Base-by-base conservation (phyloP, 768 basidiomycete genomes). In the Boletus tylopilopsis region DNA sequence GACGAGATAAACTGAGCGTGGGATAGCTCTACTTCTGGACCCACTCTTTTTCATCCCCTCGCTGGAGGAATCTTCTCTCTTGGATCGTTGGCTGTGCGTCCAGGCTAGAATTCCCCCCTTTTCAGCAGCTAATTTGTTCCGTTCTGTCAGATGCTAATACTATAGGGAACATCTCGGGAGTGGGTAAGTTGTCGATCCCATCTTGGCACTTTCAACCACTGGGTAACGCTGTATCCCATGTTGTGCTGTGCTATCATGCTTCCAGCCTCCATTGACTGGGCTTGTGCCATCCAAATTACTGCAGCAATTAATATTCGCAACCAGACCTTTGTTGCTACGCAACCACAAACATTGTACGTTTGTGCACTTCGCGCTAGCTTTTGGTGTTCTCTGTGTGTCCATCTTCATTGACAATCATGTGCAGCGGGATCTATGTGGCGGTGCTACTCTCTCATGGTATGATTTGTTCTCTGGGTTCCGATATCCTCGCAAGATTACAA, bases 71-170 rank as follows among this genome's bases (percentile, higher is more conserved):
- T 49, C 64, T 87, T 7, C 74, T 85, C 13, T 76, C 79, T 7
- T 86, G 84, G 84, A 73, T 85, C 27, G 84, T 86, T 2, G 85
- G 84, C 29, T 85, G 82, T 85, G 56, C 9, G 79, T 68, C 19
- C 1, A 33, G 15, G 2, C 15, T 25, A 2, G 0, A 2, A 7
- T 16, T 16, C 0, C 23, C 6, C 3, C 33, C 7, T 30, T 44
- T 29, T 34, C 8, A 5, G 29, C 49, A 42, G 16, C 12, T 21
- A 22, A 15, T 37, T 44, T 30, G 48, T n/a, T n/a, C 23, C 33
- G 19, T 33, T 10, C 35, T 24, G 4, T 38, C 41, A 76, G 74
- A 77, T 45, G 62, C 76, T 32, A 82, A 82, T 51, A 82, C 81
- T 10, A 73, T 75, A 53, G 82, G 80, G 0, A 74, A 71, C 1